Evolutionary conservation across 2,329 filamentous ascomycete genomes (phyloP), one percentile per base, ranked within the genome.

Genomic region (Neobulgaria alba): DNA sequence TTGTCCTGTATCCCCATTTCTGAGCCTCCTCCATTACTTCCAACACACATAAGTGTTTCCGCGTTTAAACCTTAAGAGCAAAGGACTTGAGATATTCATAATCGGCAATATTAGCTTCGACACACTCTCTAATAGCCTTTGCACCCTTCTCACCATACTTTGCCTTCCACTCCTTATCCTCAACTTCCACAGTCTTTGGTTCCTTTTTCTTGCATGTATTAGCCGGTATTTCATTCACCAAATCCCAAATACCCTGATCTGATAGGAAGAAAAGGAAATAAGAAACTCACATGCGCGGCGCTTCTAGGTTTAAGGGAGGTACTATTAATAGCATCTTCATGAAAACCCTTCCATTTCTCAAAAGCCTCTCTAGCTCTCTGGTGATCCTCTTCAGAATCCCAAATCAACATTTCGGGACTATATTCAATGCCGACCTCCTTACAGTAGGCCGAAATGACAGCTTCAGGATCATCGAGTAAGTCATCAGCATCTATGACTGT

Each of bases 281-380:
- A n/a, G n/a, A n/a, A n/a, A 63, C 72, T 62, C 63, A 79, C 76
- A 61, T 75, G 70, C 18, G 77, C 73, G 50, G 80, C 72, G 33
- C 71, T 69, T 57, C 85, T 72, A 2, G 85, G 77, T 59, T 81
- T 82, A 56, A 98, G 67, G 47, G 79, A 79, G 29, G 73, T 82
- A 58, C 85, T 94, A 52, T 84, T 71, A 54, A 96, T 85, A 10
- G 88, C 92, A 68, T 96, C 92, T 53, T 96, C 85, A 62, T 96
- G 92, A 67, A 94, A 96, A 9, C 92, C 92, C 52, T 80, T 84
- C 92, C 92, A 96, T 68, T 98, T 96, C 66, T 89, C 87, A 65
- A 96, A 96, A 14, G 79, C 80, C 48, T 77, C 72, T 51, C 73
- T 71, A 3, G 89, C 90, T 47, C 75, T 68, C 38, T 65, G 54